Conservation (phyloP, 2,329 filamentous ascomycete genomes). For the Nakataea oryzae region DNA sequence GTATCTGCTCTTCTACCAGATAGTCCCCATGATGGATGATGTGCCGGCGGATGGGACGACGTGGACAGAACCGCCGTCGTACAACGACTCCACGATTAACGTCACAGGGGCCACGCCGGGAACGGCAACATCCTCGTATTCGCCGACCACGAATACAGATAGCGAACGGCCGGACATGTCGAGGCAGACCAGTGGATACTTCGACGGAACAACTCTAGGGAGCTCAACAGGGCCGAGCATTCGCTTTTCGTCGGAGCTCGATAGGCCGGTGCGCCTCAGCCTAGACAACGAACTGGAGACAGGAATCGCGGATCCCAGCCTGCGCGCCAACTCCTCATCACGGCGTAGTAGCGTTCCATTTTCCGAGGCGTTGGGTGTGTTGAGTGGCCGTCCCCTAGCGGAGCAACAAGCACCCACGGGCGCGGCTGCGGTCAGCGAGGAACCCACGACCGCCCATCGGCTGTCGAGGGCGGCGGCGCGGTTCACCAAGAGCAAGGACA, state of each 20-base stretch:
- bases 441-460: constrained; percentile 37
- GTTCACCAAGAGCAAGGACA: constrained; percentile 29
- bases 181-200: constrained; percentile 30
- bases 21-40: constrained; percentile 75
- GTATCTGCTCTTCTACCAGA: constrained; percentile 91
- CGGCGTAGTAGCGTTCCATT: constrained; percentile 8
- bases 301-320: neutral
- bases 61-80: constrained; percentile 45
- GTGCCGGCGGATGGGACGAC: constrained; percentile 38
- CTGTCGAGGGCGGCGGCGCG: constrained; percentile 47
- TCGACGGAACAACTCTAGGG: constrained; percentile 26
- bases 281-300: constrained; percentile 24
- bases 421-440: constrained; percentile 37
- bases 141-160: constrained; percentile 14
- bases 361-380: neutral
- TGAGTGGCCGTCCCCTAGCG: neutral
- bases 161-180: constrained; percentile 17
- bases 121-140: neutral
- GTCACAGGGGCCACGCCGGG: constrained; percentile 21
- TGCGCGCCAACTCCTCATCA: constrained; percentile 8
- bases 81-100: constrained; percentile 39
- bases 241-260: constrained; percentile 44
- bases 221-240: constrained; percentile 32
- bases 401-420: neutral
- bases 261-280: constrained; percentile 36